Conservation (phyloP, 148 eudicot genomes). For the Cornus kousa region DNA sequence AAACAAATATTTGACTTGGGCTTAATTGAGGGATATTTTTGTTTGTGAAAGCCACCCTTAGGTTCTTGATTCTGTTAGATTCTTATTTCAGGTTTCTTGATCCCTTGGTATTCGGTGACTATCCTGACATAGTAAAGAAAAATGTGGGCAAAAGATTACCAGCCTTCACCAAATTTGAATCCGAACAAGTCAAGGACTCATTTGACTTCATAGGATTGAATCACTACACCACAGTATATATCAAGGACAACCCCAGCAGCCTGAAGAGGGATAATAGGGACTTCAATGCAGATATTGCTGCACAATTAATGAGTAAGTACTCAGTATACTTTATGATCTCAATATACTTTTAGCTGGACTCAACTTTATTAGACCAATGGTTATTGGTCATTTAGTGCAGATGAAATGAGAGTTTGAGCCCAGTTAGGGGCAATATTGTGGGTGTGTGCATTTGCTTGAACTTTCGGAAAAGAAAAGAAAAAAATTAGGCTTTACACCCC, state of each 20-base stretch:
- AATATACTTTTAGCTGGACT: neutral
- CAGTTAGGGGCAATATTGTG: too few relatives aligned
- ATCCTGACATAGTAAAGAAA: conserved; percentile 50
- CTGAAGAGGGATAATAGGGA: conserved; percentile 32
- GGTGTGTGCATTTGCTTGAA: too few relatives aligned
- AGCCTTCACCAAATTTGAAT: conserved; percentile 38
- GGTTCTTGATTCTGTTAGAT: neutral
- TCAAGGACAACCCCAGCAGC: conserved; percentile 37
- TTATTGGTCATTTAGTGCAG: too few relatives aligned
- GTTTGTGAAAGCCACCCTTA: neutral
- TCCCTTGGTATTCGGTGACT: conserved; percentile 59
- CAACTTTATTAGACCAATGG: neutral
- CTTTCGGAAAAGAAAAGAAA: too few relatives aligned
- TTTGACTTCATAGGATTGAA: conserved; percentile 64
- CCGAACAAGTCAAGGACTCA: conserved; percentile 46
- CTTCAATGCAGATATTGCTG: conserved; percentile 40
- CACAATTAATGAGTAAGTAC: conserved; percentile 31
- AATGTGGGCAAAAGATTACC: conserved; percentile 47
- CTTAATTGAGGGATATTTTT: neutral
- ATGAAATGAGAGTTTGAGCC: too few relatives aligned
- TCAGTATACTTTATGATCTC: neutral
- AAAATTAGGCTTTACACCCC: neutral
- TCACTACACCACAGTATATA: conserved; percentile 24
- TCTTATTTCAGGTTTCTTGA: conserved; percentile 38
- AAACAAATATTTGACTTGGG: neutral